Conservation (phyloP, 768 basidiomycete species). For the Tricholoma terreum region DNA sequence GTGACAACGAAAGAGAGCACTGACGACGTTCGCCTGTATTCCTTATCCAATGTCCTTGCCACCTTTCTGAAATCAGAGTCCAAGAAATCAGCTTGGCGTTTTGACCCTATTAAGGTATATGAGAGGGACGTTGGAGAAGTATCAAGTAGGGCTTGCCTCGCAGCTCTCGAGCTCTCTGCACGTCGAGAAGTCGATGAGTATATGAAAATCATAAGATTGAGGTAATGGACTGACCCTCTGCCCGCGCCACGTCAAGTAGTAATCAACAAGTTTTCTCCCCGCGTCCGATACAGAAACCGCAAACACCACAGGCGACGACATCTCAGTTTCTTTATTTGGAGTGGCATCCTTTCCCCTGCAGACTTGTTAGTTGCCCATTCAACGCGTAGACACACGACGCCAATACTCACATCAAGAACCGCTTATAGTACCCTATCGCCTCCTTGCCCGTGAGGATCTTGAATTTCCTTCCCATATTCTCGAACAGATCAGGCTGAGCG, state of each 20-base stretch:
- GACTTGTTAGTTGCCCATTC: constrained; percentile 3
- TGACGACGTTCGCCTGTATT: constrained; percentile 38
- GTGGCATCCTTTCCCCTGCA: constrained; percentile 15
- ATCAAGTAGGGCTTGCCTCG: constrained; percentile 1
- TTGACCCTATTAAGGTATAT: constrained; percentile 4
- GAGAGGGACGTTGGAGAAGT: neutral
- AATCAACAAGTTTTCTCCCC: constrained; percentile 43
- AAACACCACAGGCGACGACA: constrained; percentile 39
- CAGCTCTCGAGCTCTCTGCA: constrained; percentile 11
- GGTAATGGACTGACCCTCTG: constrained; percentile 30
- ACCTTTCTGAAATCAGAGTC: constrained; percentile 43
- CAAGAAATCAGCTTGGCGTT: constrained; percentile 31
- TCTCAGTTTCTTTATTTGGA: constrained; percentile 1
- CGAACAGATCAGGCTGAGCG: constrained; percentile 25
- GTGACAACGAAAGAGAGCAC: constrained; percentile 13
- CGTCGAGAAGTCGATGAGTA: neutral
- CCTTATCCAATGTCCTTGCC: constrained; percentile 39
- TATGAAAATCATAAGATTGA: neutral
- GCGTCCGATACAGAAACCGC: constrained; percentile 40
- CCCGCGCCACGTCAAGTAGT: constrained; percentile 49
- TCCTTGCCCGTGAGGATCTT: constrained; percentile 42
- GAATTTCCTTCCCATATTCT: constrained; percentile 33
- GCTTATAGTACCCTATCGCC: constrained; percentile 39
- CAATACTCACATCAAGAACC: constrained; percentile 37
- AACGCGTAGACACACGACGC: neutral